These are phyloP conservation scores for Cylindrotheca fusiformis DNA, from an alignment of 108 stramenopile species.

Conservation along the genomic window DNA sequence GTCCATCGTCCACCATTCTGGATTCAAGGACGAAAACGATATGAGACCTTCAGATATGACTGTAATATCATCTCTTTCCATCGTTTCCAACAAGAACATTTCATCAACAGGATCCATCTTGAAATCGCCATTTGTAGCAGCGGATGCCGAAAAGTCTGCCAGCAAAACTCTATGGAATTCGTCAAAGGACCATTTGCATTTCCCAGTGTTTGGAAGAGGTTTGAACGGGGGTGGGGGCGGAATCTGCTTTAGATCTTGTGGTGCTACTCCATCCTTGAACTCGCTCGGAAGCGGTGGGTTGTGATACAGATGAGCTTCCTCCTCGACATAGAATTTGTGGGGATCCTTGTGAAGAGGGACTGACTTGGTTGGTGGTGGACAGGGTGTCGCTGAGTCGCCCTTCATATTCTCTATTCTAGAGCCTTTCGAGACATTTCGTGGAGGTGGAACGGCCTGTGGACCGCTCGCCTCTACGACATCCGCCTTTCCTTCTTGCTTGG, in stretches of 20 bases:
- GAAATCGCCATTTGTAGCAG: background rate
- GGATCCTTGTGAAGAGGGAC: too few species aligned
- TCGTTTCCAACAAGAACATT: slow-evolving; percentile 50
- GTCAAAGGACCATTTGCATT: slow-evolving; percentile 61
- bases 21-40: slow-evolving; percentile 19
- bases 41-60: slow-evolving; percentile 60
- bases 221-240: slow-evolving; percentile 39
- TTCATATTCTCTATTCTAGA: too few species aligned
- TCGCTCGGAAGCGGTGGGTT: slow-evolving; percentile 46
- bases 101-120: slow-evolving; percentile 32
- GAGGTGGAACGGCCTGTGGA: too few species aligned
- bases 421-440: too few species aligned
- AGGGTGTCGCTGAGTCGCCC: too few species aligned
- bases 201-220: slow-evolving; percentile 32
- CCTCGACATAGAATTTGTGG: slow-evolving; percentile 46
- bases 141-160: slow-evolving; percentile 39
- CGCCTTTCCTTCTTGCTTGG: too few species aligned
- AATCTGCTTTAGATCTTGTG: slow-evolving; percentile 29
- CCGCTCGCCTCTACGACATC: too few species aligned
- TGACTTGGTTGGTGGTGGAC: too few species aligned
- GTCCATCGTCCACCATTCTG: slow-evolving; percentile 41
- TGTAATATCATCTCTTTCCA: slow-evolving; percentile 69
- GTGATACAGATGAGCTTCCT: slow-evolving; percentile 54
- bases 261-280: slow-evolving; percentile 16
- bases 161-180: slow-evolving; percentile 44